A percentile compares a stretch with the other conserved stretches of the same genome.
phyloP scores from a whole-genome alignment of 805 yeast species.

The Candida khao-thaluensis region DNA sequence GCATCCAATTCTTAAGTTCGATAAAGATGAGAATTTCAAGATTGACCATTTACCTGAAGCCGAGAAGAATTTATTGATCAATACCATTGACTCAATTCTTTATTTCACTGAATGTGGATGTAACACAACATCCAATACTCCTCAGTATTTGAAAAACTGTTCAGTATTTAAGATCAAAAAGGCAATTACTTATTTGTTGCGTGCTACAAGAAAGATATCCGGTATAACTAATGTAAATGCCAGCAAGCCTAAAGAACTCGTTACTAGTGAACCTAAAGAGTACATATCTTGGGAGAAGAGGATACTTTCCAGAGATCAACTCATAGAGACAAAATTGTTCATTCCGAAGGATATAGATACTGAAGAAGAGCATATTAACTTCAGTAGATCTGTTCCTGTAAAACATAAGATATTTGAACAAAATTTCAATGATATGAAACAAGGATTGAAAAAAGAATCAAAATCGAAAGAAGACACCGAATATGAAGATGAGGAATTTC shows the following conservation, averaged over 20 bases:
- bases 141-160: slow-evolving; percentile 43
- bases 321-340: slow-evolving; percentile 12
- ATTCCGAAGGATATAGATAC: slow-evolving; percentile 1
- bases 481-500: slow-evolving; percentile 4
- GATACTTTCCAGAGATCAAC: slow-evolving; percentile 29
- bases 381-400: slow-evolving; percentile 5
- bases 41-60: slow-evolving; percentile 56
- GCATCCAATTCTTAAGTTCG: slow-evolving; percentile 68
- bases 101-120: slow-evolving; percentile 67
- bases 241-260: slow-evolving; percentile 37
- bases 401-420: neutral
- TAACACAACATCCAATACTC: slow-evolving; percentile 35
- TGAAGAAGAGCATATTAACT: slow-evolving; percentile 11
- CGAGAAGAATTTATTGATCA: slow-evolving; percentile 55
- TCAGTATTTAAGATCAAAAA: slow-evolving; percentile 59
- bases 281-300: slow-evolving; percentile 40
- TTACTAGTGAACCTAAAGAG: slow-evolving; percentile 29
- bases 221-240: slow-evolving; percentile 35
- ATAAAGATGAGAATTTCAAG: slow-evolving; percentile 21
- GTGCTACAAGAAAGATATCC: slow-evolving; percentile 56
- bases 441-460: neutral
- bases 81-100: slow-evolving; percentile 61
- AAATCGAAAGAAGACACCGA: neutral
- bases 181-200: slow-evolving; percentile 55
- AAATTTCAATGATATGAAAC: neutral